Base-by-base conservation (phyloP, 2,329 filamentous ascomycete genomes). In the Ceratocystis diversiconidia region DNA sequence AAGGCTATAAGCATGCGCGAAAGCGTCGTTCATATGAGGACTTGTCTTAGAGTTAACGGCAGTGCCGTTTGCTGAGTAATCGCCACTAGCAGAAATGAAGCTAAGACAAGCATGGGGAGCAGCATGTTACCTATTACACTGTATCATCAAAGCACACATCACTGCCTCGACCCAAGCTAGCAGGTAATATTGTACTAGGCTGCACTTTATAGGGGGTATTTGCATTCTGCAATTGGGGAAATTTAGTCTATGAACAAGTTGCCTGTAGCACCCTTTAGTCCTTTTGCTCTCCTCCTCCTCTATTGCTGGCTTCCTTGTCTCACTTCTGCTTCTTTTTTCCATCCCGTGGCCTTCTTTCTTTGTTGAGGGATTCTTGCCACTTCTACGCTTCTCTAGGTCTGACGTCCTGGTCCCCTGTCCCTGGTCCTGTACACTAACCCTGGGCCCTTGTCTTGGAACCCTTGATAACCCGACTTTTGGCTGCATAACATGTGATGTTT, bases 401-500 rank as follows among this genome's bases (percentile, higher is more conserved):
- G 46, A 15, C 50, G 6, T 55, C 19, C 25, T 55, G 22, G 50
- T 30, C 19, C 55, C 28, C 28, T 32, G 12, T 17, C 55, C 55
- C 55, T 30, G 28, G 28, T 30, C 3, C 52, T 57, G 10, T n/a
- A 5, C 6, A 10, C 19, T 10, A 22, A 22, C 22, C 52, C 28
- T 59, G 55, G 17, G 3, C 28, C 55, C 55, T 36, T 59, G 55
- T 59, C 28, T 59, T 30, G 55, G 55, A 36, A 36, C 7, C 28
- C 30, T 59, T 30, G 55, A 59, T 32, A 30, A 36, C 17, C 55
- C 12, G 55, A 59, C 55, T 59, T 59, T 59, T 36, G 5, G 55
- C 30, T 36, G 55, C 55, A 36, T n/a, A 36, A 59, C 25, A 59
- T 59, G 55, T 59, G 55, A 36, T 59, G 30, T 59, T 41, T 59